A percentile compares a stretch with the other conserved stretches of the same genome.
These are phyloP conservation scores for Plenodomus lindquistii DNA, from an alignment of 2,329 filamentous ascomycete genomes.

Conservation along the genomic window DNA sequence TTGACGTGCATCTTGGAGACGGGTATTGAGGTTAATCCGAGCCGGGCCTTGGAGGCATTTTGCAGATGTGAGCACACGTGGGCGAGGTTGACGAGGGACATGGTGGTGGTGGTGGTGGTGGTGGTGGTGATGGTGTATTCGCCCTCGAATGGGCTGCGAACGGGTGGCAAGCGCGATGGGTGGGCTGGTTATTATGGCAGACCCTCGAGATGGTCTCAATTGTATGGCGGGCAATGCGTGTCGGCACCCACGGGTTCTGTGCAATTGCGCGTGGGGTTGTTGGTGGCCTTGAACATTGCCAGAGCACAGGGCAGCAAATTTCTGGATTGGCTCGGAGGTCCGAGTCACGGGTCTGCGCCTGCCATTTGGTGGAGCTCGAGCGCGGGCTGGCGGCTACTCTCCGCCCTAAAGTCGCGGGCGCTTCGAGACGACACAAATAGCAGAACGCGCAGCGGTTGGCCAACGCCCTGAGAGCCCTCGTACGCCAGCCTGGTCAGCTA, in stretches of 20 bases:
- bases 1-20: constrained; percentile 79
- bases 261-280: constrained; percentile 29
- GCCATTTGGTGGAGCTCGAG: constrained; percentile 22
- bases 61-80: constrained; percentile 89
- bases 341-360: constrained; percentile 28
- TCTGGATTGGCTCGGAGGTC: constrained; percentile 33
- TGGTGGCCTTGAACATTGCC: constrained; percentile 9
- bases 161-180: constrained; percentile 12
- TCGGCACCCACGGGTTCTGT: constrained; percentile 13
- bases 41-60: constrained; percentile 81
- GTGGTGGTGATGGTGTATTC: constrained; percentile 1
- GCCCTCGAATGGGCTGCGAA: constrained; percentile 35
- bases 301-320: constrained; percentile 30
- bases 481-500: constrained; percentile 17
- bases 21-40: constrained; percentile 81
- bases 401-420: constrained; percentile 32
- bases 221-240: constrained; percentile 5
- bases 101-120: constrained; percentile 40
- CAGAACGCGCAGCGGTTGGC: constrained; percentile 25
- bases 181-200: neutral
- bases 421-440: constrained; percentile 43
- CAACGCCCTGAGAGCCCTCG: constrained; percentile 12
- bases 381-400: constrained; percentile 19
- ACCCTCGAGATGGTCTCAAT: neutral
- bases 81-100: constrained; percentile 75